Percentiles rank a stretch among this genome's conserved stretches.
Evolutionary conservation across 495 filamentous ascomycete species (phyloP).

Genomic region (Neurospora sp.): DNA sequence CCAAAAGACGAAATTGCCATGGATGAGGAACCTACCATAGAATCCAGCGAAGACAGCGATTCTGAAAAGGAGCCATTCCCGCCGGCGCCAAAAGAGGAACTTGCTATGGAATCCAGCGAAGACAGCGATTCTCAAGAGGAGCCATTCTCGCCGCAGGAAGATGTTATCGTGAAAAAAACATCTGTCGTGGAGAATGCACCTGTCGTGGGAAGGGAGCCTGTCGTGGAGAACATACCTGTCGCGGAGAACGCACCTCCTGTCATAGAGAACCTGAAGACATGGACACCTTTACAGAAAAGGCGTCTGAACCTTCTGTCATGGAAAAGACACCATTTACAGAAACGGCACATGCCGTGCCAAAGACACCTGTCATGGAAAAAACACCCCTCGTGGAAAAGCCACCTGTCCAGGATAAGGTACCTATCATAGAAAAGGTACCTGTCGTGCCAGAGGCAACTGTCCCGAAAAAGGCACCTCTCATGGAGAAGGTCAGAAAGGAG

Average conservation of each 20-base stretch:
- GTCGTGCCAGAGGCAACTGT: neutral
- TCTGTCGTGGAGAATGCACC: neutral
- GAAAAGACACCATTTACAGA: neutral
- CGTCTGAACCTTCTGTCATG: neutral
- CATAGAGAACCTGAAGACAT: neutral
- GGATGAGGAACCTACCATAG: neutral
- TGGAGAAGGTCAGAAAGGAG: neutral
- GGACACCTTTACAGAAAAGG: too few species aligned
- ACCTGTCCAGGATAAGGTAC: neutral
- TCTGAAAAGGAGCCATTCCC: too few species aligned
- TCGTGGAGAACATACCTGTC: neutral
- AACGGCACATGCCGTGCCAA: too few species aligned
- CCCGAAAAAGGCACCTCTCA: neutral
- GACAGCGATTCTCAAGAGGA: too few species aligned
- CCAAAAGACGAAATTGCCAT: neutral
- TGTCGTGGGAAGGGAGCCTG: neutral
- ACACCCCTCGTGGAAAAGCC: neutral
- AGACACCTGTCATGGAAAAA: neutral
- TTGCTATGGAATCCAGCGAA: too few species aligned
- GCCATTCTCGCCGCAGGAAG: too few species aligned
- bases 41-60: too few species aligned
- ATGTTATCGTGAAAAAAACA: neutral
- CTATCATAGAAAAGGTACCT: too few species aligned
- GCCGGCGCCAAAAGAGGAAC: too few species aligned
- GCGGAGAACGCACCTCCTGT: neutral